phyloP scores from a whole-genome alignment of 257 asterid species.

The Fraxinus pennsylvanica region DNA sequence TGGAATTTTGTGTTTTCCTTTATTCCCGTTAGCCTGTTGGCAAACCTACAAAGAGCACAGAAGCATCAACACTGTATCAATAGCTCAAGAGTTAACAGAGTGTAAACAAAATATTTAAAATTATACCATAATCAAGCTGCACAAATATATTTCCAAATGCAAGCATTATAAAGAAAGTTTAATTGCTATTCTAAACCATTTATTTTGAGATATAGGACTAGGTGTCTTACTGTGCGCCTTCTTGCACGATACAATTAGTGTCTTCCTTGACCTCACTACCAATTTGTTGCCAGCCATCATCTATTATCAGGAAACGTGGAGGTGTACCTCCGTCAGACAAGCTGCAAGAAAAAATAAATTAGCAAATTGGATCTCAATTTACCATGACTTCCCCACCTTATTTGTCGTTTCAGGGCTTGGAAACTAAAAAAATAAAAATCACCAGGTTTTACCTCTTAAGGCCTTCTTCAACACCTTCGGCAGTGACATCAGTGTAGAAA shows the following conservation, averaged over 20 bases:
- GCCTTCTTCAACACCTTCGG: slow-evolving; percentile 94
- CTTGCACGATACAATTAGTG: slow-evolving; percentile 70
- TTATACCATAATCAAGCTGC: neutral
- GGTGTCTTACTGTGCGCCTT: slow-evolving; percentile 70
- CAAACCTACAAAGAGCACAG: slow-evolving; percentile 55
- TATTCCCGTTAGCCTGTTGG: slow-evolving; percentile 80
- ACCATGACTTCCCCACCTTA: neutral
- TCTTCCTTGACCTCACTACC: slow-evolving; percentile 66
- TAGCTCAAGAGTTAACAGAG: neutral
- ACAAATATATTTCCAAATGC: neutral
- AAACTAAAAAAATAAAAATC: slow-evolving; percentile 1
- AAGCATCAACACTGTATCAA: neutral
- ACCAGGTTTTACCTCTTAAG: slow-evolving; percentile 58
- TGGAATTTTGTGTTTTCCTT: slow-evolving; percentile 79
- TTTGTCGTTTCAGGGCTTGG: neutral
- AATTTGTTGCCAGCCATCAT: slow-evolving; percentile 98
- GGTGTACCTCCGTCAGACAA: slow-evolving; percentile 85
- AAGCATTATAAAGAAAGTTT: neutral
- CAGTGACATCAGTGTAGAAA: slow-evolving; percentile 95
- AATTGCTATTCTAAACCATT: neutral
- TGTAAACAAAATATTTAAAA: neutral
- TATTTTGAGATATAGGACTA: neutral
- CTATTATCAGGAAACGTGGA: slow-evolving; percentile 90
- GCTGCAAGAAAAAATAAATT: slow-evolving; percentile 43
- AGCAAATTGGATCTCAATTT: neutral